Conservation (phyloP, 257 asterid species). For the Solanum arcanum region DNA sequence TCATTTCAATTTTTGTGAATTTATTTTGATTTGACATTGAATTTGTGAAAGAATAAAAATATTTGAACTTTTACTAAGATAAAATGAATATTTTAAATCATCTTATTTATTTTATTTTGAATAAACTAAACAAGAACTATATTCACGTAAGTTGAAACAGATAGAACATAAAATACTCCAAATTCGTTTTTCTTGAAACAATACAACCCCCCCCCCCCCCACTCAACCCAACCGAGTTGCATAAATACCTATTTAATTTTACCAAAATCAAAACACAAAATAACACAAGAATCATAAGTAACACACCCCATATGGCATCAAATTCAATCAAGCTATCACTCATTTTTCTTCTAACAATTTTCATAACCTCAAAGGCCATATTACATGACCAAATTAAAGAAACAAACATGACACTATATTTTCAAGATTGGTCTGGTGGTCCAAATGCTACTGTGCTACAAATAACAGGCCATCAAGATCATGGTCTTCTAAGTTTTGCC, state of each 20-base stretch:
- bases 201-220: no score
- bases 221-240: neutral
- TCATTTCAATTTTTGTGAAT: neutral
- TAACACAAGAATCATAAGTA: neutral
- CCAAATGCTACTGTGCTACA: constrained; percentile 31
- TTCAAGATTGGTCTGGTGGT: constrained; percentile 41
- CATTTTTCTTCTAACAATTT: constrained; percentile 2
- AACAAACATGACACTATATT: constrained; percentile 26
- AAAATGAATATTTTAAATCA: neutral
- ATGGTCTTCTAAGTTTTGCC: constrained; percentile 18
- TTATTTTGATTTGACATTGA: neutral
- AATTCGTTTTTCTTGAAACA: neutral
- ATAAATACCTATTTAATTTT: neutral
- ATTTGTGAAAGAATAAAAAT: neutral
- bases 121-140: neutral
- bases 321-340: neutral
- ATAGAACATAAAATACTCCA: neutral
- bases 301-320: constrained; percentile 3
- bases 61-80: neutral
- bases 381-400: constrained; percentile 11
- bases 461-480: constrained; percentile 10
- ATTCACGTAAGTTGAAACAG: neutral
- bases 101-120: neutral
- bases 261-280: neutral
- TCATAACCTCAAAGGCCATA: neutral